Base-by-base conservation (phyloP, 73 alveolate genomes). In the Paramecium tetraurelia region DNA sequence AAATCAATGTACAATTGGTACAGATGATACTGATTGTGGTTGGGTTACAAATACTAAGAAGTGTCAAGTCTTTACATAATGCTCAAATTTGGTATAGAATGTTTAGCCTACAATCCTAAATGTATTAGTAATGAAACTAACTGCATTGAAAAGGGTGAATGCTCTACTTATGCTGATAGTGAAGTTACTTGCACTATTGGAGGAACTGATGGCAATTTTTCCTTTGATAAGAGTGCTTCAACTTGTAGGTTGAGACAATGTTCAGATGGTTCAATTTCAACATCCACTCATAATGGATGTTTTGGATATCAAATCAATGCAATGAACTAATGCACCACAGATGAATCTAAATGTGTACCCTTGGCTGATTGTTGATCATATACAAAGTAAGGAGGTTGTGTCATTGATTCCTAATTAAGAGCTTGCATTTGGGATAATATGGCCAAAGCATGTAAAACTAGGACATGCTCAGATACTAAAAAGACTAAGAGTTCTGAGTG, bases 11-110 rank as follows among this genome's bases (percentile, higher is more conserved):
- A 12, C 11, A 22, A 9, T 21, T 11, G 90, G 90, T 43, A 80
- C 90, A 5, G 90, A 80, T 80, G 90, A 76, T 24, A 0, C 6
- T n/a, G n/a, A n/a, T 41, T 80, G 90, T 80, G 90, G 90, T 21
- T 80, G 90, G 90, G 90, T 18, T 4, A 31, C 90, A 43, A 2
- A 50, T 43, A 72, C 86, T 16, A 80, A 80, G 44, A 43, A 41
- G 44, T 80, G 90, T 80, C 31, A 80, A 80, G 16, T 80, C 21
- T 80, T 41, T 43, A 44, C 50, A 18, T 22, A 22, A 8, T 80
- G 90, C 44, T 2, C 90, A 41, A 76, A 80, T 80, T 18, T 80
- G 7, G 22, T 41, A 12, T 43, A 12, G 72, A 21, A 29, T 80
- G 90, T 24, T 41, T 1, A 80, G 10, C 75, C 5, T 40, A 7